Evolutionary conservation across 192 early-diverging fungal species (phyloP).

Genomic region (Coemansia sp.): DNA sequence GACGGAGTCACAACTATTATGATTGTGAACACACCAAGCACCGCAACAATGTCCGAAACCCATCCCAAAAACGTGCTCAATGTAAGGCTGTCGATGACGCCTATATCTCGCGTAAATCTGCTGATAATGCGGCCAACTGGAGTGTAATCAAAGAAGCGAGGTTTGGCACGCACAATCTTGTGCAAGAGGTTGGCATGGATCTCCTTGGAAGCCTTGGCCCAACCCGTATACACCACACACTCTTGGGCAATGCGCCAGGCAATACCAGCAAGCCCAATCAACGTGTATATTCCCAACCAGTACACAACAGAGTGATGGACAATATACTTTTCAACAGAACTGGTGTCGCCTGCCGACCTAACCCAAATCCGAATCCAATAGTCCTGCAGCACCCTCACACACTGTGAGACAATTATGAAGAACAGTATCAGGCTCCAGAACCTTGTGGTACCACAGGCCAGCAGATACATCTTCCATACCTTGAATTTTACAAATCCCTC

Average conservation of each 20-base stretch:
- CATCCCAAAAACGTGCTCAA: conserved; percentile 56
- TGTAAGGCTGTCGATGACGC: conserved; percentile 59
- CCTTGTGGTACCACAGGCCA: conserved; percentile 60
- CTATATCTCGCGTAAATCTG: conserved; percentile 79
- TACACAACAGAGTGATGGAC: conserved; percentile 16
- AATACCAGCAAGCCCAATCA: conserved; percentile 51
- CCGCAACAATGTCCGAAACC: conserved; percentile 51
- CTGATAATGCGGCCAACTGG: conserved; percentile 81
- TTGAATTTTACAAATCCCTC: conserved; percentile 67
- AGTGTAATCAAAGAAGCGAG: conserved; percentile 83
- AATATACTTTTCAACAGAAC: too few species aligned
- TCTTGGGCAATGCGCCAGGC: conserved; percentile 38
- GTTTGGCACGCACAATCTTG: conserved; percentile 62
- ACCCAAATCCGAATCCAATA: conserved; percentile 70
- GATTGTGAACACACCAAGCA: conserved; percentile 55
- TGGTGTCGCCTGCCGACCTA: conserved; percentile 7
- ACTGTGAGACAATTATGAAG: conserved; percentile 53
- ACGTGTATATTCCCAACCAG: conserved; percentile 63
- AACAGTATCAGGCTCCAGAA: conserved; percentile 59
- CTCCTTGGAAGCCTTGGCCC: conserved; percentile 54
- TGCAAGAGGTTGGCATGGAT: conserved; percentile 59
- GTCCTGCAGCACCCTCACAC: conserved; percentile 55
- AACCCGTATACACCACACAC: conserved; percentile 49
- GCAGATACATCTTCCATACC: conserved; percentile 76
- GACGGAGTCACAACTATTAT: conserved; percentile 63